Conservation (phyloP, 495 filamentous ascomycete species). For the Penicillium robsamsonii region DNA sequence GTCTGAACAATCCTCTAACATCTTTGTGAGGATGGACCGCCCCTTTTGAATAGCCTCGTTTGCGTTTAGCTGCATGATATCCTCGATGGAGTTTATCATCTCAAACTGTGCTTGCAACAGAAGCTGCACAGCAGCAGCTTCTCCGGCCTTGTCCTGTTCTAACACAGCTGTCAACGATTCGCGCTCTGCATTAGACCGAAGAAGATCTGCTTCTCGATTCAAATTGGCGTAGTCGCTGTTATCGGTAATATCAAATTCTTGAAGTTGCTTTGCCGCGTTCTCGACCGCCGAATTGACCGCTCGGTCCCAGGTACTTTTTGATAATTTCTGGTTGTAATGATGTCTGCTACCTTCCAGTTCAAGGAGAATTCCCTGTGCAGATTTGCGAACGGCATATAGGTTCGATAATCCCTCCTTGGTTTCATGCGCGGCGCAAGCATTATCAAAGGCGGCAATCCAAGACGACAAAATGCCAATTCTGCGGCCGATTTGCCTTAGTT, state of each 20-base stretch:
- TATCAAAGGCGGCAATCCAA: constrained; percentile 92
- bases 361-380: constrained; percentile 78
- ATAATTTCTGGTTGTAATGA: constrained; percentile 79
- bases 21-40: constrained; percentile 70
- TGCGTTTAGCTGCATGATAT: constrained; percentile 76
- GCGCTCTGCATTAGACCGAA: constrained; percentile 78
- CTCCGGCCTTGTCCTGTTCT: constrained; percentile 79
- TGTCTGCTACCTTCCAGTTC: constrained; percentile 88
- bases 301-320: constrained; percentile 80
- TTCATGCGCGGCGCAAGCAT: constrained; percentile 68
- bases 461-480: constrained; percentile 78
- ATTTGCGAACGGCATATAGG: constrained; percentile 75
- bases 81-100: constrained; percentile 74
- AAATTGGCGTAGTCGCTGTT: constrained; percentile 69
- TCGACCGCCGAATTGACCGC: constrained; percentile 82
- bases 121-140: constrained; percentile 73
- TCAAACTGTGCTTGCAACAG: constrained; percentile 90
- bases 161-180: constrained; percentile 74
- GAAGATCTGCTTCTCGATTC: constrained; percentile 75
- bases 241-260: constrained; percentile 69
- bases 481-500: constrained; percentile 76
- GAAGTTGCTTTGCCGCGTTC: constrained; percentile 75
- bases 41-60: constrained; percentile 77
- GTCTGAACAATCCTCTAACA: constrained; percentile 71
- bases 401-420: constrained; percentile 63